These are phyloP conservation scores for Chlorella sp. DNA, from an alignment of 139 green algal species.

Conservation along the genomic window DNA sequence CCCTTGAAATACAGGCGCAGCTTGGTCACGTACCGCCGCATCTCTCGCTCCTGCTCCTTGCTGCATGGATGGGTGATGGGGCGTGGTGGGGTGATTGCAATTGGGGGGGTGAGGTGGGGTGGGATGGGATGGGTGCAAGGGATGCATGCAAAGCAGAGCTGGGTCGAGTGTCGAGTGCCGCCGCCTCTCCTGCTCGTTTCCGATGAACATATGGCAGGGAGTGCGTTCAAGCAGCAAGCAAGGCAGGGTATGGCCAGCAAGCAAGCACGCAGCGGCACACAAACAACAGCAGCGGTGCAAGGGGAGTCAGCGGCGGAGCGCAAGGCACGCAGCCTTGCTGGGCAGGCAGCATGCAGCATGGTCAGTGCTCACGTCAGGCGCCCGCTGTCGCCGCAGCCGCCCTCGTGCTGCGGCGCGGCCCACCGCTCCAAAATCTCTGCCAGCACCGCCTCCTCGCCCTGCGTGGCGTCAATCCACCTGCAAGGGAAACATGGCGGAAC, in stretches of 20 bases:
- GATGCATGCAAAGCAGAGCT: too few relatives aligned
- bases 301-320: too few relatives aligned
- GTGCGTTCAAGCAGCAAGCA: too few relatives aligned
- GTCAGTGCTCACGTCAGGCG: conserved; percentile 27
- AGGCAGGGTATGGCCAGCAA: neutral
- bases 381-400: conserved; percentile 39
- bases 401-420: conserved; percentile 44
- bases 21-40: conserved; percentile 56
- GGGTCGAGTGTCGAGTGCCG: too few relatives aligned
- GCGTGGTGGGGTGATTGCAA: neutral
- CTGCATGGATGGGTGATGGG: neutral
- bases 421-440: conserved; percentile 48
- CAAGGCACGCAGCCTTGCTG: too few relatives aligned
- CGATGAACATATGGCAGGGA: too few relatives aligned
- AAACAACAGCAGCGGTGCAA: too few relatives aligned
- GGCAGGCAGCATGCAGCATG: neutral
- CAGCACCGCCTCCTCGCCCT: conserved; percentile 46
- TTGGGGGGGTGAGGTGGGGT: neutral
- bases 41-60: conserved; percentile 50
- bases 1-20: conserved; percentile 43
- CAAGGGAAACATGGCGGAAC: neutral
- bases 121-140: too few relatives aligned
- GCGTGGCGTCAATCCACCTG: conserved; percentile 56
- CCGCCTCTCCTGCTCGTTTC: too few relatives aligned
- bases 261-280: too few relatives aligned